Conservation (phyloP, 2,329 filamentous ascomycete species). For the Cercospora citrullina region DNA sequence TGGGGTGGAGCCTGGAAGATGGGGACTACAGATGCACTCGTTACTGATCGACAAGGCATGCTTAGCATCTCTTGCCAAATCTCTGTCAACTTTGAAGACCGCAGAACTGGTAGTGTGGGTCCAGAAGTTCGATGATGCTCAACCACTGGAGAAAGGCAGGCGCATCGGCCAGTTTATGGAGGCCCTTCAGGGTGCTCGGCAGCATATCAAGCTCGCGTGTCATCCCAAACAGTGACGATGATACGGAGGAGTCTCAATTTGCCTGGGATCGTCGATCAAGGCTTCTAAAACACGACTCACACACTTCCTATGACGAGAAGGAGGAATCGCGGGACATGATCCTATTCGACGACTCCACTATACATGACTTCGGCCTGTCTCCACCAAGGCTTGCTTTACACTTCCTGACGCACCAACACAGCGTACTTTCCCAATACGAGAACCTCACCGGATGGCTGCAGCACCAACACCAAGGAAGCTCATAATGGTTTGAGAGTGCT, state of each 20-base stretch:
- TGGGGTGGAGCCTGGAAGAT: background rate
- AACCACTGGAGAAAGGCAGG: background rate
- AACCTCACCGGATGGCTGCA: background rate
- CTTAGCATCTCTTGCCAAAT: background rate
- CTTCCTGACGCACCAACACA: background rate
- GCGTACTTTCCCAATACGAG: background rate
- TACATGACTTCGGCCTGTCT: background rate
- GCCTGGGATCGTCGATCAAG: background rate
- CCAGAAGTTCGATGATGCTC: background rate
- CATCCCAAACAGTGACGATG: background rate
- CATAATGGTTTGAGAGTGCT: background rate
- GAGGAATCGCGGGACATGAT: background rate
- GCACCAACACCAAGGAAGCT: too few species aligned
- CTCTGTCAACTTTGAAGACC: background rate
- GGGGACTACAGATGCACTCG: background rate
- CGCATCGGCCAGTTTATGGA: background rate
- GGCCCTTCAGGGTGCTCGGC: background rate
- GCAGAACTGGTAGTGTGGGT: background rate
- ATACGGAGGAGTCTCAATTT: background rate
- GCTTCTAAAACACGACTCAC: background rate
- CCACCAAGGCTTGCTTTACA: background rate
- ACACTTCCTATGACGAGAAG: background rate
- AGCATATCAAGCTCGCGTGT: background rate
- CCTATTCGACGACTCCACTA: background rate
- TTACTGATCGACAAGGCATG: background rate